Evolutionary conservation across 2,329 filamentous ascomycete genomes (phyloP).

Genomic region (Cercospora sp.): DNA sequence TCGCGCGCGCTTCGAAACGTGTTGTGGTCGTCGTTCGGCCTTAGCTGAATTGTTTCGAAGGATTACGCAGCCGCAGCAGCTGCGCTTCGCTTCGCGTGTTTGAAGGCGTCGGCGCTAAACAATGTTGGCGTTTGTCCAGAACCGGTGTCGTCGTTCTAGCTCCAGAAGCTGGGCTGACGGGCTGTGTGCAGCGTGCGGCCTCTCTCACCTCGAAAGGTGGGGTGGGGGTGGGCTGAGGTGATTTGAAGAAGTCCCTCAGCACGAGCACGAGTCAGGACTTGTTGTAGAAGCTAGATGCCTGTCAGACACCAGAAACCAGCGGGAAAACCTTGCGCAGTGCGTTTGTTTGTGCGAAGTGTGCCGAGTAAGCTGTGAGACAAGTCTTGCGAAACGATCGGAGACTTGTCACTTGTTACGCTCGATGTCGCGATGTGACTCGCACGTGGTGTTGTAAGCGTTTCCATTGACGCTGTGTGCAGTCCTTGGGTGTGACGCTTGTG

Average conservation of each 20-base stretch:
- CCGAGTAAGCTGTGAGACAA: slow-evolving; percentile 11
- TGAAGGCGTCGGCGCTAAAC: not conserved
- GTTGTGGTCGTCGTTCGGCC: not conserved
- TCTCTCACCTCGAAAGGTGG: not conserved
- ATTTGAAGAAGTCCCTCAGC: not conserved
- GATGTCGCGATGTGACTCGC: slow-evolving; percentile 1
- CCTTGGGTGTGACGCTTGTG: slow-evolving; percentile 8
- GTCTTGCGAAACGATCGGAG: not conserved
- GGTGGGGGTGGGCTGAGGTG: slow-evolving; percentile 1
- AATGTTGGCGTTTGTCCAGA: not conserved
- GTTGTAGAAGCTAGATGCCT: slow-evolving; percentile 9
- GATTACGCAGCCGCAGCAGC: not conserved
- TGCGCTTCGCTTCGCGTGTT: not conserved
- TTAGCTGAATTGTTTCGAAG: not conserved
- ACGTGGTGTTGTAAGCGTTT: slow-evolving; percentile 9
- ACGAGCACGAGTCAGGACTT: not conserved
- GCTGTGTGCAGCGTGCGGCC: not conserved
- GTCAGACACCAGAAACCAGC: not conserved
- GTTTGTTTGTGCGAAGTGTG: not conserved
- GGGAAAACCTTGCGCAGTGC: not conserved
- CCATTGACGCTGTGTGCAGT: slow-evolving; percentile 2
- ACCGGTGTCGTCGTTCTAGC: not conserved
- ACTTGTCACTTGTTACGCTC: not conserved
- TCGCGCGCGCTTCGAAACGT: not conserved
- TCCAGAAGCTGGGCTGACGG: not conserved